Base-by-base conservation (phyloP, 2,329 filamentous ascomycete species). In the Phaeomoniella chlamydospora region DNA sequence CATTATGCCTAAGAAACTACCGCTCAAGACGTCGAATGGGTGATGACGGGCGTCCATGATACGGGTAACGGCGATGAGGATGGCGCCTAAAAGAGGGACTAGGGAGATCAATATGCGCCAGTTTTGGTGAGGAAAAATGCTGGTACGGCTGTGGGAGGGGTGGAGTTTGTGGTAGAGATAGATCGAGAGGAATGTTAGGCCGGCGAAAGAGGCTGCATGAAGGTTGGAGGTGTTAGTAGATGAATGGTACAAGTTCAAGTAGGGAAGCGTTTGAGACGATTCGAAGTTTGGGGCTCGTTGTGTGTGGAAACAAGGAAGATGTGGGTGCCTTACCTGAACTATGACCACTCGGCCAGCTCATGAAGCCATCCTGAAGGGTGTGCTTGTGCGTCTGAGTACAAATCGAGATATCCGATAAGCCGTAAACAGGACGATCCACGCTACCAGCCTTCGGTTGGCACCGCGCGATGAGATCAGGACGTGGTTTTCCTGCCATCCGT, bases 41-140 rank as follows among this genome's bases (percentile, higher is more conserved):
- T 75, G 71, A 39, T 75, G 71, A 12, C 71, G 62, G 15, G 70
- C 70, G 44, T 75, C 71, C 70, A 74, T 74, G 38, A 74, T 74
- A 31, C 71, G 65, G 11, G 65, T 67, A 26, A 68, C 65, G 4
- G 70, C 67, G 36, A 75, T 61, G 30, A 74, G 58, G 9, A 62
- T 59, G 13, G 71, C 71, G 15, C 58, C 68, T 12, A 75, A 57
- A 6, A 62, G 58, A 1, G 71, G 71, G 3, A 68, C 53, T 40
- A 72, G 54, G 29, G 72, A 62, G 15, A 74, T 48, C 37, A 73
- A 61, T 2, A 66, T 54, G 46, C 73, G 73, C 71, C 71, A 75
- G 13, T 34, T 15, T 17, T 16, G 15, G 11, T 15, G 11, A 9
- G 32, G n/a, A 18, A 18, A 18, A 12, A 70, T 68, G 48, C 74